These are phyloP conservation scores for Hordeum marinum DNA, from an alignment of 176 grass and related monocot genomes.

Conservation along the genomic window DNA sequence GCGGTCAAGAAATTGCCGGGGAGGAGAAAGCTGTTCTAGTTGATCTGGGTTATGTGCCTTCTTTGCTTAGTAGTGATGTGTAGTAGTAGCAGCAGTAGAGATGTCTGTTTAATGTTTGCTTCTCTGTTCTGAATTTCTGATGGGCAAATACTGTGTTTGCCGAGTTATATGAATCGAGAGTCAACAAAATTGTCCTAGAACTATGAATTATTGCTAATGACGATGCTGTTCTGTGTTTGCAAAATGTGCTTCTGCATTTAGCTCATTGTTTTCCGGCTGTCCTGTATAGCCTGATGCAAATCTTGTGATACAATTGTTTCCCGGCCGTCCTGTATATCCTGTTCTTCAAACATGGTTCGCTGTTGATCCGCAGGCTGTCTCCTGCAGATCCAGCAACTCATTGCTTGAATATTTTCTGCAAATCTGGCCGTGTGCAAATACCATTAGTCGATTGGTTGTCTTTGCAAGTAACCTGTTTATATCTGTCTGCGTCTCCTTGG, in stretches of 20 bases:
- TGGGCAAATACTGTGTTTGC: neutral
- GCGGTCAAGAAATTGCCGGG: constrained; percentile 14
- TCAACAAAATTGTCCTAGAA: neutral
- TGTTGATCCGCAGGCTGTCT: neutral
- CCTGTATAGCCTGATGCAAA: too few species aligned
- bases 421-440: neutral
- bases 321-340: too few species aligned
- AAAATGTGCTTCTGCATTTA: neutral
- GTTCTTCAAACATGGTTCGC: too few species aligned
- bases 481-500: neutral
- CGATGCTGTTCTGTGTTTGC: neutral
- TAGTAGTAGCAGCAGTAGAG: neutral
- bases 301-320: too few species aligned
- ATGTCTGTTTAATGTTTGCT: neutral
- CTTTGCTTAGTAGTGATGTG: neutral
- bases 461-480: neutral
- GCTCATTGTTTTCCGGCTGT: too few species aligned
- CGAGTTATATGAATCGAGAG: neutral
- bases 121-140: neutral
- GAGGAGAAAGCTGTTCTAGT: neutral
- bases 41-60: neutral
- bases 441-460: neutral
- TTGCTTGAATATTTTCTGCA: too few species aligned
- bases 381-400: neutral
- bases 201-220: neutral